Evolutionary conservation across 495 filamentous ascomycete species (phyloP).

Genomic region (Neohortaea acidophila): DNA sequence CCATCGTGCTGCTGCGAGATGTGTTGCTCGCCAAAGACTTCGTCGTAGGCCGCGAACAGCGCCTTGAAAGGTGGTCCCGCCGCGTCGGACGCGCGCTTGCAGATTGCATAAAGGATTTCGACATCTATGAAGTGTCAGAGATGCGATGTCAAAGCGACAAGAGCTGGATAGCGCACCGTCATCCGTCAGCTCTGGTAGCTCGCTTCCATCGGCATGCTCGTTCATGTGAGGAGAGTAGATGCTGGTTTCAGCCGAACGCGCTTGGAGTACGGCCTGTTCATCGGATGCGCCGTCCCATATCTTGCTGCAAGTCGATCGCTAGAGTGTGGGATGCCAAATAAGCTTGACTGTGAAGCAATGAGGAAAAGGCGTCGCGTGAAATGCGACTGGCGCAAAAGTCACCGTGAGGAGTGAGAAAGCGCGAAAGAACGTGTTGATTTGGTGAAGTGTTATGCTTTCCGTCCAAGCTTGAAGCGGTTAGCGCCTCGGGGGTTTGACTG

Average conservation of each 20-base stretch:
- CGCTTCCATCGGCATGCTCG: slow-evolving; percentile 25
- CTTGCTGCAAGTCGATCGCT: neutral
- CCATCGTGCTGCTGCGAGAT: slow-evolving; percentile 55
- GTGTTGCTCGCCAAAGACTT: slow-evolving; percentile 49
- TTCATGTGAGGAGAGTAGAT: slow-evolving; percentile 7
- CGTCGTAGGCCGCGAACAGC: slow-evolving; percentile 66
- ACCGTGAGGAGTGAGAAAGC: too few species aligned
- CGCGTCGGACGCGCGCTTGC: slow-evolving; percentile 51
- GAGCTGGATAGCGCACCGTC: slow-evolving; percentile 36
- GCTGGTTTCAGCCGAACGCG: slow-evolving; percentile 15
- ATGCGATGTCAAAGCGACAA: neutral
- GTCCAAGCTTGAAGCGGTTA: too few species aligned
- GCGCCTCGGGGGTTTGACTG: too few species aligned
- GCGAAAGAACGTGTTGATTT: too few species aligned
- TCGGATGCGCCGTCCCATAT: slow-evolving; percentile 13
- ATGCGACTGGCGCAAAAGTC: too few species aligned
- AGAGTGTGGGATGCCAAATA: slow-evolving; percentile 8
- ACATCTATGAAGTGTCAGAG: slow-evolving; percentile 42
- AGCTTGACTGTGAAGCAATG: slow-evolving; percentile 8
- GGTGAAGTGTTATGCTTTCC: too few species aligned
- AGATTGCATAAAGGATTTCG: slow-evolving; percentile 59
- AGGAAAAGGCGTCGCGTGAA: too few species aligned
- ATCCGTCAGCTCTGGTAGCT: slow-evolving; percentile 40
- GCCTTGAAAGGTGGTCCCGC: slow-evolving; percentile 59
- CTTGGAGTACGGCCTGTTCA: slow-evolving; percentile 18